Evolutionary conservation across 2,329 filamentous ascomycete genomes (phyloP), one percentile per base, ranked within the genome.

Genomic region (Colletotrichum limetticola): DNA sequence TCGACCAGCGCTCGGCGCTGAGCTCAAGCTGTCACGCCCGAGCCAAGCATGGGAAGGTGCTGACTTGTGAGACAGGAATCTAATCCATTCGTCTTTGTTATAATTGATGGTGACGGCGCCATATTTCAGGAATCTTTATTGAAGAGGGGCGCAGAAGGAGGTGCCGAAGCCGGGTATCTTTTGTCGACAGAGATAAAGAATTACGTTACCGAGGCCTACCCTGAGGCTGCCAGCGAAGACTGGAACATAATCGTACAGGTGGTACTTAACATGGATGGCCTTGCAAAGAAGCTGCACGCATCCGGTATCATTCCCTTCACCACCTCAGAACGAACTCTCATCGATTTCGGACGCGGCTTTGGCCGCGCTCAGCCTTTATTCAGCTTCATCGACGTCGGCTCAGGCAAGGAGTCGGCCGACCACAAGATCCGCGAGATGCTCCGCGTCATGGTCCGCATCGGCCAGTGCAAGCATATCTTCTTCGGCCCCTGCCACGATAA

Each of bases 101-200:
- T 82, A 56, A 78, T 83, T 24, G 81, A 83, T 30, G 82, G 82
- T 19, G 81, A 83, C 37, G 81, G 81, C 2, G 80, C 80, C 14
- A 72, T 81, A 22, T 83, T 83, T 57, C 76, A 76, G 24, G 80
- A 82, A 14, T 77, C 79, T 4, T 75, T 81, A 35, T 78, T 82
- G 28, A 75, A 73, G 26, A 73, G 67, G 8, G 80, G 81, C 16
- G 78, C 79, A 14, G 78, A 81, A 11, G 82, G 81, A 30, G 82
- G 82, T 57, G 75, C 76, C 9, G 74, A 78, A 12, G 81, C 81
- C 16, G 81, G 80, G 4, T 78, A 81, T 32, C 74, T 79, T 12
- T 77, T 80, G 3, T 66, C 74, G 24, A 74, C 60, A 9, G 75
- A 78, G 60, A 75, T 80, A 37, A 78, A 75, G 42, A 73, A 74